These are phyloP conservation scores for Leptomonas pyrrhocoris DNA, from an alignment of 208 protist genomes.

Conservation along the genomic window DNA sequence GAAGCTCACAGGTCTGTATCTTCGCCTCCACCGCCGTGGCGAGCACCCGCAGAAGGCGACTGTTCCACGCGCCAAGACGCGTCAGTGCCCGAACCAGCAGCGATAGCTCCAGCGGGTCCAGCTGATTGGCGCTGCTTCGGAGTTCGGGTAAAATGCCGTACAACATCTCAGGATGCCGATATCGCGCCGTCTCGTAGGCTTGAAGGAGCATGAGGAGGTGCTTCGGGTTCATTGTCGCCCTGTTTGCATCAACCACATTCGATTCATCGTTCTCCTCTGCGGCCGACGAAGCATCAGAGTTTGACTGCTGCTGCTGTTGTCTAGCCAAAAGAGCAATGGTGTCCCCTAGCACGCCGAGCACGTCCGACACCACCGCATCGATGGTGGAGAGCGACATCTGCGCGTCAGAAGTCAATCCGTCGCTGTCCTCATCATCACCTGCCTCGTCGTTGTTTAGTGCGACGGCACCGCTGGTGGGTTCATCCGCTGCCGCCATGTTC, in stretches of 20 bases:
- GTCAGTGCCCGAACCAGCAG: constrained; percentile 66
- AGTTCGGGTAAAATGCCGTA: constrained; percentile 66
- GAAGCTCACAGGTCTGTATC: constrained; percentile 43
- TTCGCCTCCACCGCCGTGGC: constrained; percentile 40
- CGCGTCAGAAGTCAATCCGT: neutral
- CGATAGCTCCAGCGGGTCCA: constrained; percentile 79
- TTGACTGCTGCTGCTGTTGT: constrained; percentile 7
- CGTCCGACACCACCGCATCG: constrained; percentile 13
- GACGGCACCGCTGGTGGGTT: neutral
- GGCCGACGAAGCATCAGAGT: neutral
- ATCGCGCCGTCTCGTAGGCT: constrained; percentile 57
- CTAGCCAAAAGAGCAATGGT: constrained; percentile 22
- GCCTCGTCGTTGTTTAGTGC: neutral
- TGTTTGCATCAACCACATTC: neutral
- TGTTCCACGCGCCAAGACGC: constrained; percentile 77
- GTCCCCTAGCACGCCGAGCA: constrained; percentile 24
- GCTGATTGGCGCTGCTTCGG: constrained; percentile 35
- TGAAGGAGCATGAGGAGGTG: constrained; percentile 84
- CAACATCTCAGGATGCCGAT: constrained; percentile 50
- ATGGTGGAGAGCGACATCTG: neutral
- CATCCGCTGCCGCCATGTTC: constrained; percentile 1
- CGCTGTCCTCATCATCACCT: neutral
- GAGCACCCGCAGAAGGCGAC: constrained; percentile 51
- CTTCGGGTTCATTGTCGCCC: constrained; percentile 43
- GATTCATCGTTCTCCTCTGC: neutral